These are phyloP conservation scores for Geopyxis carbonaria DNA, from an alignment of 495 filamentous ascomycete species.

Conservation along the genomic window DNA sequence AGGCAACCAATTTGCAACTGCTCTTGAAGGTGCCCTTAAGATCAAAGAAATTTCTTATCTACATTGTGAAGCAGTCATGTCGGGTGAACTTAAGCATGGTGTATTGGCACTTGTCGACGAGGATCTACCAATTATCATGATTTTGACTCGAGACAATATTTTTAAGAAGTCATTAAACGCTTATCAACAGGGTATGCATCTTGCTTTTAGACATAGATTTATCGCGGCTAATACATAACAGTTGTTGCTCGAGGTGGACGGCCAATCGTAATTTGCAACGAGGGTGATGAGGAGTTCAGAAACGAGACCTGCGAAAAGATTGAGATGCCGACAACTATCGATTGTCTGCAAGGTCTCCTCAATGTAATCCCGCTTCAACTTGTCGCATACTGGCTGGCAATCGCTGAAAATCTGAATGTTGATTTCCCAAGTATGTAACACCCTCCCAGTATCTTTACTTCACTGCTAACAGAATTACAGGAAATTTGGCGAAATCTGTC, in stretches of 20 bases:
- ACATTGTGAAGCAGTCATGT: slow-evolving; percentile 99
- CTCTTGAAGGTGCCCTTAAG: slow-evolving; percentile 93
- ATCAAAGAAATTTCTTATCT: slow-evolving; percentile 99
- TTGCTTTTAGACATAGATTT: neutral
- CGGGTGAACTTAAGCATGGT: slow-evolving; percentile 95
- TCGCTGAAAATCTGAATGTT: slow-evolving; percentile 86
- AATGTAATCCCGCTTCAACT: slow-evolving; percentile 97
- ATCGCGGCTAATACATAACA: slow-evolving; percentile 24
- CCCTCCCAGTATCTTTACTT: neutral
- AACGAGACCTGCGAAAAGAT: slow-evolving; percentile 82
- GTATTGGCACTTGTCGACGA: slow-evolving; percentile 94
- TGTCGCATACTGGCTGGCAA: slow-evolving; percentile 96
- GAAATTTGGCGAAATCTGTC: slow-evolving; percentile 92
- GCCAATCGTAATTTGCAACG: slow-evolving; percentile 97
- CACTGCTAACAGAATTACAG: slow-evolving; percentile 6
- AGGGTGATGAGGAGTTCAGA: slow-evolving; percentile 73
- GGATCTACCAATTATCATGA: slow-evolving; percentile 98
- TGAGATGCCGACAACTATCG: slow-evolving; percentile 88
- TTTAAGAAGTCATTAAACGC: slow-evolving; percentile 96
- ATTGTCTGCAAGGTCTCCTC: slow-evolving; percentile 84
- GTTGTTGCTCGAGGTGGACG: slow-evolving; percentile 87
- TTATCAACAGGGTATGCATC: slow-evolving; percentile 70
- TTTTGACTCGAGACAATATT: slow-evolving; percentile 83
- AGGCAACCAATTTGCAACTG: slow-evolving; percentile 91
- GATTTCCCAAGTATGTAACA: slow-evolving; percentile 60